phyloP scores from a whole-genome alignment of 352 stramenopile genomes.

The Phytopythium ostracodes region DNA sequence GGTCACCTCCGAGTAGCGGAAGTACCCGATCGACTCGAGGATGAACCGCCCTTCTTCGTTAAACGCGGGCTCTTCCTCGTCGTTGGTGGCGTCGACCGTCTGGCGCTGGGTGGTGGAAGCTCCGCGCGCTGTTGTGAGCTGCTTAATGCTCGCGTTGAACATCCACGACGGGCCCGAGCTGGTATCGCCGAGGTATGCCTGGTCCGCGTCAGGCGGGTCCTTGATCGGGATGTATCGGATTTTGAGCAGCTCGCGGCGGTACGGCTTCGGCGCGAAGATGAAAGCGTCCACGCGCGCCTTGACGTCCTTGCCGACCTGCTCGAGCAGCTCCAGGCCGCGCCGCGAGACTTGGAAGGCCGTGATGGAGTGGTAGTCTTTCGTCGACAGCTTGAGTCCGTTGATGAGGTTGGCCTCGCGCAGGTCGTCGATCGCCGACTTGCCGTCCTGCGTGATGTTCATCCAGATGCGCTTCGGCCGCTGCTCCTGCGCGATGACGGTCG shows the following conservation, averaged over 20 bases:
- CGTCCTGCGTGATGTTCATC: constrained; percentile 67
- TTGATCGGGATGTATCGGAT: constrained; percentile 60
- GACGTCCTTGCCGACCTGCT: constrained; percentile 41
- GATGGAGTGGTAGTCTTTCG: constrained; percentile 58
- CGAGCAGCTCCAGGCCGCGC: constrained; percentile 36
- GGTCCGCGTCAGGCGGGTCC: constrained; percentile 26
- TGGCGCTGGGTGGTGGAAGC: not conserved
- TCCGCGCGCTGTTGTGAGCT: constrained; percentile 13
- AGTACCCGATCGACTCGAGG: constrained; percentile 80
- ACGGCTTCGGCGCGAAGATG: constrained; percentile 54
- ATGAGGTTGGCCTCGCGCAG: constrained; percentile 54
- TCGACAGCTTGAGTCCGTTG: constrained; percentile 61
- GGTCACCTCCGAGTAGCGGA: constrained; percentile 90
- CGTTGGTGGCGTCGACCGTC: constrained; percentile 4
- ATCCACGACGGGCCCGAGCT: constrained; percentile 26
- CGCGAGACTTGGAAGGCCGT: constrained; percentile 58
- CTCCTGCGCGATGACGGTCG: constrained; percentile 51
- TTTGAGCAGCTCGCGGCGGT: constrained; percentile 46
- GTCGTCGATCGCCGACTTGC: constrained; percentile 62
- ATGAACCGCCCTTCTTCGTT: constrained; percentile 46
- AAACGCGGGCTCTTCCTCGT: constrained; percentile 17
- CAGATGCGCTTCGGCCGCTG: constrained; percentile 47
- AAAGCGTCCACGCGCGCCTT: constrained; percentile 48
- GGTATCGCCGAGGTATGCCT: constrained; percentile 5
- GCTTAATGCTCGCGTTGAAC: constrained; percentile 33